Percentiles rank a stretch among this genome's conserved stretches.
Conservation (phyloP, 2,329 filamentous ascomycete genomes). For the Ophiosphaerella herpotricha region DNA sequence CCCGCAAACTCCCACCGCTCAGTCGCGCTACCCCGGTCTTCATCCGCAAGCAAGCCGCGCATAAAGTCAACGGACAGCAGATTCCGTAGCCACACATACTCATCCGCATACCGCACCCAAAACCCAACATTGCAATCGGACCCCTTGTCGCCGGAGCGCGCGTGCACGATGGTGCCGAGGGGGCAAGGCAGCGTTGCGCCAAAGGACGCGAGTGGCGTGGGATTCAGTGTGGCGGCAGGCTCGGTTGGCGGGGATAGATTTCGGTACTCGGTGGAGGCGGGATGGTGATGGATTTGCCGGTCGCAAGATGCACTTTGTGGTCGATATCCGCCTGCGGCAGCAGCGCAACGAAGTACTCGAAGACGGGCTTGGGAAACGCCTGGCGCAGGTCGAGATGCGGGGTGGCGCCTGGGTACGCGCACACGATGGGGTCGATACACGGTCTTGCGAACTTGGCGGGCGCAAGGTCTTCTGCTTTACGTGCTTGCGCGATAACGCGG, state of each 20-base stretch:
- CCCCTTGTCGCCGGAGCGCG: slow-evolving; percentile 48
- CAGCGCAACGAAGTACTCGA: slow-evolving; percentile 50
- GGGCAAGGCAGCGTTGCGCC: slow-evolving; percentile 40
- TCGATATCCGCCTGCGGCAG: slow-evolving; percentile 30
- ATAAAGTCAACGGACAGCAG: slow-evolving; percentile 34
- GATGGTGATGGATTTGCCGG: slow-evolving; percentile 38
- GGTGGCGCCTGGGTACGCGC: slow-evolving; percentile 51
- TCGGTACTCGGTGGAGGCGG: slow-evolving; percentile 38
- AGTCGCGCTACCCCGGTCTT: slow-evolving; percentile 30
- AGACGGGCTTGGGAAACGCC: slow-evolving; percentile 47
- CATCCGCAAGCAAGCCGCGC: slow-evolving; percentile 31
- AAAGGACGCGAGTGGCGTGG: slow-evolving; percentile 16
- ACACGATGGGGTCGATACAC: slow-evolving; percentile 50
- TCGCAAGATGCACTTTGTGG: slow-evolving; percentile 33
- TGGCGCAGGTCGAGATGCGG: slow-evolving; percentile 47
- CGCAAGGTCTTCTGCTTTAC: slow-evolving; percentile 37
- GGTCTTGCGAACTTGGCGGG: slow-evolving; percentile 47
- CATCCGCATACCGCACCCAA: slow-evolving; percentile 39
- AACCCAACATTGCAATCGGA: slow-evolving; percentile 45
- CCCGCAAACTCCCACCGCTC: slow-evolving; percentile 30
- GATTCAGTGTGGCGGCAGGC: slow-evolving; percentile 15
- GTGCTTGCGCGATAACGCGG: slow-evolving; percentile 54
- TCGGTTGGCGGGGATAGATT: slow-evolving; percentile 43
- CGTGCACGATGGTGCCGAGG: slow-evolving; percentile 52
- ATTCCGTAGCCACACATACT: slow-evolving; percentile 39